Percentiles rank a stretch among this genome's conserved stretches.
These are phyloP conservation scores for Candida ovalis DNA, from an alignment of 805 yeast species.

Conservation along the genomic window DNA sequence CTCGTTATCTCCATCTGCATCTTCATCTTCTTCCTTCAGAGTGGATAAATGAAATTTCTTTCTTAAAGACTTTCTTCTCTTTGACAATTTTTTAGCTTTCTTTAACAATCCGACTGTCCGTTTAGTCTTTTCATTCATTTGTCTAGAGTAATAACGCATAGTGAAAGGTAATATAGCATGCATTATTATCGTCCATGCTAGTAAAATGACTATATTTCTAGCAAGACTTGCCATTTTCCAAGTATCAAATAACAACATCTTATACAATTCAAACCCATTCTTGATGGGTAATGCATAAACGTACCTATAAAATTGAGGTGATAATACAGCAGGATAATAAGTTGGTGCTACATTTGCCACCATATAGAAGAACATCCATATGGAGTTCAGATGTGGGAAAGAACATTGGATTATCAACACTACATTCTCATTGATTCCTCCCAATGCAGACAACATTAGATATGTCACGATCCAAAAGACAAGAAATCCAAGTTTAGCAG, in stretches of 20 bases:
- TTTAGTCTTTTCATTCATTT: constrained; percentile 10
- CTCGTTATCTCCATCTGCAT: background rate
- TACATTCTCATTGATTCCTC: constrained; percentile 63
- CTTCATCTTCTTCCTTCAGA: background rate
- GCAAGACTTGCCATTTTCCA: constrained; percentile 53
- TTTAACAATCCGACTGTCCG: constrained; percentile 14
- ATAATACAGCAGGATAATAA: constrained; percentile 54
- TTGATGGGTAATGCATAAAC: constrained; percentile 69
- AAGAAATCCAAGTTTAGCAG: constrained; percentile 63
- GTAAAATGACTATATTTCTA: constrained; percentile 51
- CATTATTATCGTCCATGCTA: constrained; percentile 55
- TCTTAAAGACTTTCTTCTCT: background rate
- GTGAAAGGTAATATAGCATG: constrained; percentile 37
- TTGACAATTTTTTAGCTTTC: constrained; percentile 6
- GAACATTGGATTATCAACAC: constrained; percentile 45
- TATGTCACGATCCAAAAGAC: constrained; percentile 66
- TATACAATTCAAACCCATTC: constrained; percentile 53
- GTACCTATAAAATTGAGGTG: constrained; percentile 51
- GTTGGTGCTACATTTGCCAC: constrained; percentile 61
- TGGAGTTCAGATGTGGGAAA: constrained; percentile 57
- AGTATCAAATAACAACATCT: constrained; percentile 53
- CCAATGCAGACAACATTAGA: constrained; percentile 66
- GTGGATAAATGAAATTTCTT: background rate
- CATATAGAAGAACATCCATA: constrained; percentile 69
- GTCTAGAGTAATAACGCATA: constrained; percentile 16